Percentiles rank a stretch among this genome's conserved stretches.
These are phyloP conservation scores for Cubamyces sp. DNA, from an alignment of 768 basidiomycete genomes.

Conservation along the genomic window DNA sequence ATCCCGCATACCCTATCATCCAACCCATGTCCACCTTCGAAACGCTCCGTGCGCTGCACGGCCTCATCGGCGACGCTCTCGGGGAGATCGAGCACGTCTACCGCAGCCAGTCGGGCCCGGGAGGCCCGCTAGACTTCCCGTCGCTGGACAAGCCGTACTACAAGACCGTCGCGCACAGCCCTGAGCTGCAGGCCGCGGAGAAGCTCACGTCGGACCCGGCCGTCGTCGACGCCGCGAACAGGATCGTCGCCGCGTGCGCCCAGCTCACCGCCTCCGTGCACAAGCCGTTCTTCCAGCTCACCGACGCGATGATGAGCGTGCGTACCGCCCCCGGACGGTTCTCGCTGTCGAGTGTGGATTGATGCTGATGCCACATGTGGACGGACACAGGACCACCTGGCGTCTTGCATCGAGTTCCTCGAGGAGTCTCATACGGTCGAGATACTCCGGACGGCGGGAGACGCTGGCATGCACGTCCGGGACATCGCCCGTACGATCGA, in stretches of 20 bases:
- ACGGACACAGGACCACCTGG: conserved; percentile 4
- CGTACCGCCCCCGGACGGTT: conserved; percentile 54
- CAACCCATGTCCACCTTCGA: conserved; percentile 53
- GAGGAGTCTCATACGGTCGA: conserved; percentile 14
- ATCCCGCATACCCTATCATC: no score
- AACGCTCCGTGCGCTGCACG: conserved; percentile 62
- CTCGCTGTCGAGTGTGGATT: neutral
- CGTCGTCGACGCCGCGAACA: conserved; percentile 27
- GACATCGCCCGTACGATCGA: conserved; percentile 6
- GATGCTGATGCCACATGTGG: neutral
- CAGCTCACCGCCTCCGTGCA: conserved; percentile 28
- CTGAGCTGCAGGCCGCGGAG: conserved; percentile 16
- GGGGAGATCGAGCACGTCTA: conserved; percentile 66
- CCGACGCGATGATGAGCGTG: conserved; percentile 46
- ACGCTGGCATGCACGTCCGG: conserved; percentile 6
- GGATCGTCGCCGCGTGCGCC: conserved; percentile 31
- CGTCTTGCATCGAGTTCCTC: conserved; percentile 9
- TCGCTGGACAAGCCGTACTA: conserved; percentile 19
- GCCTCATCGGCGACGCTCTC: conserved; percentile 67
- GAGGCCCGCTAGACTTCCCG: conserved; percentile 14
- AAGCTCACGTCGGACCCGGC: conserved; percentile 24
- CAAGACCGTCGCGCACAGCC: neutral
- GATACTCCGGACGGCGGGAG: conserved; percentile 11
- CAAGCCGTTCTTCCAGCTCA: conserved; percentile 54
- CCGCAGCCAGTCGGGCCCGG: neutral